phyloP scores from a whole-genome alignment of 2,329 filamentous ascomycete genomes.

The Rhinocladiella mackenziei region DNA sequence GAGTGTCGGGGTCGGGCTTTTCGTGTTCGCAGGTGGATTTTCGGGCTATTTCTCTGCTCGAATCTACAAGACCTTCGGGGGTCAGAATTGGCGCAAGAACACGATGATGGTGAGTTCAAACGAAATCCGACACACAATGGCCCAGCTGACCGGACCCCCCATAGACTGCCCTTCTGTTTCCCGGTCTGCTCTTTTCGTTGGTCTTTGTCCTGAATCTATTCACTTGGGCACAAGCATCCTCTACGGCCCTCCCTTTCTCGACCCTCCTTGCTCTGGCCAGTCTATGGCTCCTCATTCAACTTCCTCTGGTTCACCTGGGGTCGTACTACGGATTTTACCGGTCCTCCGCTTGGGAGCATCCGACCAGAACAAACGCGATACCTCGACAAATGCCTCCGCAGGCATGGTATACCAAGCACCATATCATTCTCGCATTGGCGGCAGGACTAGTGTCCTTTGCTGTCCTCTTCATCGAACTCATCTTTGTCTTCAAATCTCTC shows the following conservation, averaged over 20 bases:
- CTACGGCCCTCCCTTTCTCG: slow-evolving; percentile 78
- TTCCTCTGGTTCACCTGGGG: slow-evolving; percentile 77
- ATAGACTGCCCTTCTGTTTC: slow-evolving; percentile 70
- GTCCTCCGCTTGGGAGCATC: slow-evolving; percentile 70
- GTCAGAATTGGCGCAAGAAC: slow-evolving; percentile 69
- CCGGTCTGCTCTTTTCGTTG: slow-evolving; percentile 69
- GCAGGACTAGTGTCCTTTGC: slow-evolving; percentile 79
- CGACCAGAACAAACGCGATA: slow-evolving; percentile 69
- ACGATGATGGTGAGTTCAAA: slow-evolving; percentile 54
- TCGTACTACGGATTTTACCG: slow-evolving; percentile 71
- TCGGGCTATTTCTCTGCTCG: slow-evolving; percentile 84
- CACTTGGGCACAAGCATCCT: slow-evolving; percentile 84
- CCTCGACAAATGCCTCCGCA: slow-evolving; percentile 70
- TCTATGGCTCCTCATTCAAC: slow-evolving; percentile 80
- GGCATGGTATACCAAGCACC: slow-evolving; percentile 68
- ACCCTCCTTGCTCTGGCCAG: slow-evolving; percentile 68
- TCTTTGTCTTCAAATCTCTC: slow-evolving; percentile 80
- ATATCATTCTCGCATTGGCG: slow-evolving; percentile 57
- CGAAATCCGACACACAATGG: neutral
- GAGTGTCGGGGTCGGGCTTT: slow-evolving; percentile 76
- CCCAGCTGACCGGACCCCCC: slow-evolving; percentile 12
- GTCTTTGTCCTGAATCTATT: slow-evolving; percentile 82
- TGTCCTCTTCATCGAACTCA: slow-evolving; percentile 80
- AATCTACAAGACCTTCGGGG: slow-evolving; percentile 79
- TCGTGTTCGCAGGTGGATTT: slow-evolving; percentile 76